Percentiles rank a stretch among this genome's conserved stretches.
Conservation (phyloP, 2,329 filamentous ascomycete species). For the Xylaria sp. region DNA sequence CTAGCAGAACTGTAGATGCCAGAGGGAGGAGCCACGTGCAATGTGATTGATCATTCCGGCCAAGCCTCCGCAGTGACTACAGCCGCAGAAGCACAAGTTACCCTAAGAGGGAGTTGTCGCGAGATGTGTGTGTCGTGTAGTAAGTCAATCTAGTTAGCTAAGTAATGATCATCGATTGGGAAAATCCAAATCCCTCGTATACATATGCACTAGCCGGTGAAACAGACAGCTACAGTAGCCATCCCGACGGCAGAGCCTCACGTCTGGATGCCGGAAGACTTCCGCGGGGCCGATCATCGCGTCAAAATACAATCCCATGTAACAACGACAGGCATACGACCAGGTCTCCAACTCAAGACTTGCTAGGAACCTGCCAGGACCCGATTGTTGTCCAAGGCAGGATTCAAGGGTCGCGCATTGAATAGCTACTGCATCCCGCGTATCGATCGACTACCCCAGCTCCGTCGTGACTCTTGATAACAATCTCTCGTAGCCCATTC, state of each 20-base stretch:
- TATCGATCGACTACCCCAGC: conserved; percentile 25
- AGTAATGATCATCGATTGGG: background rate
- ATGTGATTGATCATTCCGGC: conserved; percentile 14
- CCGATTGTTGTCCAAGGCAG: background rate
- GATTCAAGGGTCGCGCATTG: conserved; percentile 21
- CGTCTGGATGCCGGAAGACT: conserved; percentile 27
- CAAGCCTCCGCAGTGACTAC: background rate
- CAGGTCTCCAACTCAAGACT: conserved; percentile 16
- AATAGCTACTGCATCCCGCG: conserved; percentile 18
- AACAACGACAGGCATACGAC: conserved; percentile 14
- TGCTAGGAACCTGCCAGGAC: background rate
- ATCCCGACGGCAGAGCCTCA: conserved; percentile 33
- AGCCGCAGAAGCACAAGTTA: background rate
- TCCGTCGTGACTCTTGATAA: conserved; percentile 22
- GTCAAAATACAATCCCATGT: conserved; percentile 21
- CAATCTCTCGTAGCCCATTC: conserved; percentile 16
- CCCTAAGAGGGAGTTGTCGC: background rate
- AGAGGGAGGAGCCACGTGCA: conserved; percentile 18
- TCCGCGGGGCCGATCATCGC: conserved; percentile 32
- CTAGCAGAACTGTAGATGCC: background rate
- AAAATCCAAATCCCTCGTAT: background rate
- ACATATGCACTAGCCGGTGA: background rate
- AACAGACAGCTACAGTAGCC: background rate
- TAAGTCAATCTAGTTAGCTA: background rate
- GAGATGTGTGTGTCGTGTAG: background rate